Base-by-base conservation (phyloP, 2,329 filamentous ascomycete genomes). In the Epicoccum sorghinum region DNA sequence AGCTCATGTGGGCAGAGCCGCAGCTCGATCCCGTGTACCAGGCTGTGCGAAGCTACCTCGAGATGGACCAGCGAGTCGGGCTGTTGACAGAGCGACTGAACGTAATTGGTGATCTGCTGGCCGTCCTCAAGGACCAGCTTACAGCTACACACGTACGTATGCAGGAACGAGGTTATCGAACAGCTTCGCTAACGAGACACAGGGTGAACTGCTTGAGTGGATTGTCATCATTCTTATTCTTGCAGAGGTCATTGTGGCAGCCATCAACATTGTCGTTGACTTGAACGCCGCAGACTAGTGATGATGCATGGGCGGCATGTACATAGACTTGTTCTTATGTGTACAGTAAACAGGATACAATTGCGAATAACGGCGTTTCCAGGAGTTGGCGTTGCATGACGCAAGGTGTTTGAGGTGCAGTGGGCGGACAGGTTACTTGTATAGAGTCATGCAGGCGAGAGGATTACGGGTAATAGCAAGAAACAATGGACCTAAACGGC, bases 1-100 rank as follows among this genome's bases (percentile, higher is more conserved):
- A 99, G 77, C 83, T 99, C 37, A 98, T 99, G 83, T 99, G 95
- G 95, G 90, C 93, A 29, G 95, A 99, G 77, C 95, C 95, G 7
- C 93, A 97, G 75, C 83, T 99, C 6, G 95, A 99, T 70, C 95
- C 95, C 4, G 89, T 99, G 25, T 99, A 99, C 73, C 90, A 96
- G 74, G 95, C 95, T 49, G 95, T 98, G 38, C 83, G 95, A 52
- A 95, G 89, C 72, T 99, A 99, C 74, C 81, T 99, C 18, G 95
- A 99, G 79, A 98, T 99, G 90, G 95, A 98, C 75, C 95, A 98
- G 80, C 83, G 95, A 52, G 93, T 98, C 10, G 86, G 87, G 23
- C 80, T 99, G 35, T 78, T 99, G 69, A 98, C 91, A 9, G 93
- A 98, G 74, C 82, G 95, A 50, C 78, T 99, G 63, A 89, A 93